Percentiles rank a stretch among this genome's conserved stretches.
phyloP scores from a whole-genome alignment of 441 rosid genomes.

The Adansonia grandidieri region DNA sequence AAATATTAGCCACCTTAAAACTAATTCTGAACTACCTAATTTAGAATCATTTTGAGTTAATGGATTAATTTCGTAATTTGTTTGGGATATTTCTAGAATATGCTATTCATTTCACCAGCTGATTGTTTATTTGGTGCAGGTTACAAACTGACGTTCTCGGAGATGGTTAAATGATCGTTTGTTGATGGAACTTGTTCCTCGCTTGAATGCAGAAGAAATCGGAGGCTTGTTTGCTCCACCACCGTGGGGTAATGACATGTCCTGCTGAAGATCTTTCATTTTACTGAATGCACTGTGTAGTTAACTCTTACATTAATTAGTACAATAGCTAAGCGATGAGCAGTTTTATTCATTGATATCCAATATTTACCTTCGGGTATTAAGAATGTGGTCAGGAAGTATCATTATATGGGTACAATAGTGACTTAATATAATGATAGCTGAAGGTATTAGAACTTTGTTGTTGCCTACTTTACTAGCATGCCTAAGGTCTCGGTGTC shows the following conservation, averaged over 20 bases:
- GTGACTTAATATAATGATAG: background rate
- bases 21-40: background rate
- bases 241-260: constrained; percentile 71
- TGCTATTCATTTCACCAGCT: background rate
- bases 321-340: background rate
- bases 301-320: background rate
- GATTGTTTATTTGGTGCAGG: constrained; percentile 43
- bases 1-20: background rate
- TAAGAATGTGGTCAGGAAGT: background rate
- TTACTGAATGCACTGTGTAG: background rate
- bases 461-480: background rate
- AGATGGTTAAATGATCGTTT: constrained; percentile 89
- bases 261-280: background rate
- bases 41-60: too few species aligned
- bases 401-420: background rate
- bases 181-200: constrained; percentile 94
- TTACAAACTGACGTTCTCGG: constrained; percentile 77
- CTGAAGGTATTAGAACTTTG: background rate
- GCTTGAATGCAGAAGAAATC: constrained; percentile 77
- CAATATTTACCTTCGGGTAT: background rate
- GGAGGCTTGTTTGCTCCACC: constrained; percentile 97
- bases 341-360: background rate
- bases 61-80: background rate
- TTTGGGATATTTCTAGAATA: background rate
- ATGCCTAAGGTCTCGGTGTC: background rate